Evolutionary conservation across 176 grass and related monocot species (phyloP).

Genomic region (Oryza glumipatula): DNA sequence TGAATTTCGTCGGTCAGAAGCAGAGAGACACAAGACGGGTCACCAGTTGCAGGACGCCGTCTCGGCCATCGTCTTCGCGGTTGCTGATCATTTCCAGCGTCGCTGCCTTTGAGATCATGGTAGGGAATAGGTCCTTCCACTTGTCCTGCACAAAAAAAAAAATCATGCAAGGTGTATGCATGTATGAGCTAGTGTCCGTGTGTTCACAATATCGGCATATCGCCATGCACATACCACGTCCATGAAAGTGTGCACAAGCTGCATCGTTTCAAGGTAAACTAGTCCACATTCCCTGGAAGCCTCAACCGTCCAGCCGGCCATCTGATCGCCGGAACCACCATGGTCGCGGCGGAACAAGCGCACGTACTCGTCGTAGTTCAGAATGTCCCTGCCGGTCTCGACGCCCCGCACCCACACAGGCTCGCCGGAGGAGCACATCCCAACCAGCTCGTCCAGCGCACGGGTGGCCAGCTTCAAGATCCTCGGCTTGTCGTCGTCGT

Average conservation of each 20-base stretch:
- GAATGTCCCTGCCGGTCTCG: conserved; percentile 70
- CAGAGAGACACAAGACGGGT: background rate
- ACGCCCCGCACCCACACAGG: conserved; percentile 76
- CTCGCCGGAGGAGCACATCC: conserved; percentile 58
- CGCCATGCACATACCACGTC: conserved; percentile 50
- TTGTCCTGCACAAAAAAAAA: conserved; percentile 44
- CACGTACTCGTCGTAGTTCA: conserved; percentile 82
- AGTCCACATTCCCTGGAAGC: conserved; percentile 56
- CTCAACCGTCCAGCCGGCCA: conserved; percentile 49
- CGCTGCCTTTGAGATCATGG: conserved; percentile 63
- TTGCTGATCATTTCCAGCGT: conserved; percentile 49
- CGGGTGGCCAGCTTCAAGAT: conserved; percentile 49
- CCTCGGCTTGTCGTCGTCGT: conserved; percentile 57
- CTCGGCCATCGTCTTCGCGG: conserved; percentile 38
- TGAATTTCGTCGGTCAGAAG: background rate
- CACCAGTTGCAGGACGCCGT: conserved; percentile 74
- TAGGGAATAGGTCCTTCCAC: conserved; percentile 77
- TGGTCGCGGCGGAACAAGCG: conserved; percentile 45
- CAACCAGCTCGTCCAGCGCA: conserved; percentile 63
- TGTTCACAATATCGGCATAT: background rate
- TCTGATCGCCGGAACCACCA: conserved; percentile 30
- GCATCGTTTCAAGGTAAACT: conserved; percentile 53
- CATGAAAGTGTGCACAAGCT: conserved; percentile 70
- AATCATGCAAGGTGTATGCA: background rate
- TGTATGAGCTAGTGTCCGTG: background rate